phyloP scores from a whole-genome alignment of 108 stramenopile species.

The Skeletonema menzelii region DNA sequence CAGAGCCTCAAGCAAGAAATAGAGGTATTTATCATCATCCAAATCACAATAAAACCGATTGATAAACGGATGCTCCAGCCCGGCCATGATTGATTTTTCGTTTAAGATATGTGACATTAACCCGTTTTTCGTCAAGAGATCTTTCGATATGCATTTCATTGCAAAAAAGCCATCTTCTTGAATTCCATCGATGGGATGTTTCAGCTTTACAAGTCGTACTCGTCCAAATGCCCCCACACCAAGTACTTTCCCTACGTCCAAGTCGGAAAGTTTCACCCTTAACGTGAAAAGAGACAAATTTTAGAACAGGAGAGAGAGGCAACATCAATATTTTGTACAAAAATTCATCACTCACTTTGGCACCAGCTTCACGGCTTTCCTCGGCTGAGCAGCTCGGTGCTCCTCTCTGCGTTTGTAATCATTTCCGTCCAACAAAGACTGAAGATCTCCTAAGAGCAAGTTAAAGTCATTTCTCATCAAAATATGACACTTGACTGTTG shows the following conservation, averaged over 20 bases:
- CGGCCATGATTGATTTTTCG: conserved; percentile 52
- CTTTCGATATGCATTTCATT: conserved; percentile 55
- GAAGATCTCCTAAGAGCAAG: conserved; percentile 59
- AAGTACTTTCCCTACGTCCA: conserved; percentile 34
- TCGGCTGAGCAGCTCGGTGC: not conserved
- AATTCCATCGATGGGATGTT: conserved; percentile 31
- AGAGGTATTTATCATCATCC: conserved; percentile 53
- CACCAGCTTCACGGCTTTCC: conserved; percentile 4
- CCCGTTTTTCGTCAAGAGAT: conserved; percentile 46
- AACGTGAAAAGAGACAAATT: not conserved
- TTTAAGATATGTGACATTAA: conserved; percentile 49
- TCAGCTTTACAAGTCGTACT: conserved; percentile 43
- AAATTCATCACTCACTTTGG: not conserved
- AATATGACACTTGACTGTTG: conserved; percentile 40
- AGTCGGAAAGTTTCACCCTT: conserved; percentile 36
- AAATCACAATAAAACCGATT: conserved; percentile 48
- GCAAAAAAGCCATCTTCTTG: conserved; percentile 48
- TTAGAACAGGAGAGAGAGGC: not conserved
- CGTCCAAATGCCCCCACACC: conserved; percentile 54
- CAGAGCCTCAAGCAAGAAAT: conserved; percentile 66
- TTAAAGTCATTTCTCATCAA: conserved; percentile 67
- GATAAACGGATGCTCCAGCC: conserved; percentile 59
- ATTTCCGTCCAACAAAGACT: conserved; percentile 46
- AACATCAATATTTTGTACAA: not conserved
- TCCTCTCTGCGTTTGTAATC: conserved; percentile 11